phyloP scores from a whole-genome alignment of 495 filamentous ascomycete species.

The Penicillium fimorum region DNA sequence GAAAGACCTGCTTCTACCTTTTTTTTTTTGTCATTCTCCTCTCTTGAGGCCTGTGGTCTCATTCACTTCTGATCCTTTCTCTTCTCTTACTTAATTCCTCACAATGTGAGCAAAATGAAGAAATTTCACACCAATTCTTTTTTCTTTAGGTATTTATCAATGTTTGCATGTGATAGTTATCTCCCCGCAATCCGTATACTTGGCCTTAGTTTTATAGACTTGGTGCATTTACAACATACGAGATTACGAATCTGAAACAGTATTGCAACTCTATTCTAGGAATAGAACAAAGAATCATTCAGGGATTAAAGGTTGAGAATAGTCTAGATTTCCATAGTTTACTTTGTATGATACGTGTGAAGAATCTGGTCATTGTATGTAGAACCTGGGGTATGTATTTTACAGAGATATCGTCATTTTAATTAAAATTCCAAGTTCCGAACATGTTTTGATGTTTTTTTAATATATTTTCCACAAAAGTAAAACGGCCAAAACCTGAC shows the following conservation, averaged over 20 bases:
- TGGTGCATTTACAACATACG: neutral
- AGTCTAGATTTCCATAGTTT: no score
- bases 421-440: no score
- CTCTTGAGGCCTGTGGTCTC: constrained; percentile 30
- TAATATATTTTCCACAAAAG: no score
- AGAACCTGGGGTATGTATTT: no score
- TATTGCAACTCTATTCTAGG: neutral
- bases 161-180: constrained; percentile 7
- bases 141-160: neutral
- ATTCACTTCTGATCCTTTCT: constrained; percentile 12
- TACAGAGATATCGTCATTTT: no score
- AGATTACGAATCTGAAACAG: neutral
- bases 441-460: no score
- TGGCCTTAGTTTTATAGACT: neutral
- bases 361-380: no score
- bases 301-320: no score
- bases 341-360: no score
- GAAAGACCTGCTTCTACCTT: constrained; percentile 13
- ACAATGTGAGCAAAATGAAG: constrained; percentile 18
- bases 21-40: constrained; percentile 26
- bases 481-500: no score
- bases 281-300: no score
- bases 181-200: constrained; percentile 3
- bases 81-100: constrained; percentile 25
- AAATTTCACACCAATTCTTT: constrained; percentile 1